Evolutionary conservation across 768 basidiomycete genomes (phyloP).

Genomic region (Postia placenta): DNA sequence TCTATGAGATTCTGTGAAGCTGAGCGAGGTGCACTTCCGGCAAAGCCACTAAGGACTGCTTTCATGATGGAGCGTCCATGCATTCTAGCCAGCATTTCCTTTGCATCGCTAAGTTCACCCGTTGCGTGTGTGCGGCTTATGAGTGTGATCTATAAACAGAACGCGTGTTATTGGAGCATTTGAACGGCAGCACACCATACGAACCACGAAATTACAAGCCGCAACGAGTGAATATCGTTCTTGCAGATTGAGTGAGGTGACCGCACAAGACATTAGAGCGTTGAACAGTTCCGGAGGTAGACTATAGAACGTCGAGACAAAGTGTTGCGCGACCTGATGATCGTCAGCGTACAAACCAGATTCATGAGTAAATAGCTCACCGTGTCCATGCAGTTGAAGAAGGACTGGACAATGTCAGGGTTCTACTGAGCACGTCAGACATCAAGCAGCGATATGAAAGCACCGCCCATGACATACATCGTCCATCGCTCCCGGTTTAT

Average conservation of each 20-base stretch:
- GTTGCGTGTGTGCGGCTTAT: conserved; percentile 61
- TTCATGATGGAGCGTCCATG: conserved; percentile 68
- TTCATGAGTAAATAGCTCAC: conserved; percentile 33
- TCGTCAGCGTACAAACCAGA: not conserved
- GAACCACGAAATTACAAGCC: conserved; percentile 76
- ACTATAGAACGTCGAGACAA: conserved; percentile 52
- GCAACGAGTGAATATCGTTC: conserved; percentile 83
- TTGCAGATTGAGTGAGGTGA: conserved; percentile 61
- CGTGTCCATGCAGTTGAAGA: conserved; percentile 78
- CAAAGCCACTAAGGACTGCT: conserved; percentile 74
- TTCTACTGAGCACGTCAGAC: conserved; percentile 45
- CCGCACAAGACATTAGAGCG: conserved; percentile 63
- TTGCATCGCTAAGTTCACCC: conserved; percentile 53
- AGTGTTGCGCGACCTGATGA: conserved; percentile 46
- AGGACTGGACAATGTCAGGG: conserved; percentile 86
- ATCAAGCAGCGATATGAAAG: not conserved
- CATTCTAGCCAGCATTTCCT: conserved; percentile 41
- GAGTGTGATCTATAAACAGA: conserved; percentile 47
- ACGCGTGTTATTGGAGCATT: not conserved
- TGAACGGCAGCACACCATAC: conserved; percentile 21
- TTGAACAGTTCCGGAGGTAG: conserved; percentile 60
- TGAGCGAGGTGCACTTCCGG: conserved; percentile 78
- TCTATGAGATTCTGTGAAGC: conserved; percentile 82
- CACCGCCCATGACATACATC: conserved; percentile 37
- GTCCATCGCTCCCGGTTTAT: conserved; percentile 61